These are phyloP conservation scores for Cladobotryum mycophilum DNA, from an alignment of 2,329 filamentous ascomycete species.

Conservation along the genomic window DNA sequence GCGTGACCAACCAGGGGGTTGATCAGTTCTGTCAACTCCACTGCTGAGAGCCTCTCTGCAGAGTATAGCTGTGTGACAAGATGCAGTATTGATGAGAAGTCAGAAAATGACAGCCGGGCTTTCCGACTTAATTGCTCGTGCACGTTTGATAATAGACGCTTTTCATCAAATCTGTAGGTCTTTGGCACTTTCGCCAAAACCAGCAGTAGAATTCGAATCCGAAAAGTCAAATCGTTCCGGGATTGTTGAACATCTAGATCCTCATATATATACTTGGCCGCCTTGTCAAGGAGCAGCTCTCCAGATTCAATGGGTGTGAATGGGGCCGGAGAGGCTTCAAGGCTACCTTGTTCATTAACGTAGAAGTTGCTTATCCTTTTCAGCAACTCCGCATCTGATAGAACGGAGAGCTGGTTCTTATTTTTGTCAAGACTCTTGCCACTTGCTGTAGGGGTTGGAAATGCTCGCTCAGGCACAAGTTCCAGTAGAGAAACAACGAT, in stretches of 20 bases:
- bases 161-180: conserved; percentile 37
- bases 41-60: conserved; percentile 42
- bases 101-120: conserved; percentile 40
- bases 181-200: conserved; percentile 48
- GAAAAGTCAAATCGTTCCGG: conserved; percentile 46
- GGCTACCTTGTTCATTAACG: conserved; percentile 60
- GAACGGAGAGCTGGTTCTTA: conserved; percentile 8
- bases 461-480: conserved; percentile 58
- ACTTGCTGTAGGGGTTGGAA: conserved; percentile 31
- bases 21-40: conserved; percentile 57
- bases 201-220: conserved; percentile 53
- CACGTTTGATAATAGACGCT: conserved; percentile 44
- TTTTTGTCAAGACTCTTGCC: conserved; percentile 11
- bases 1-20: conserved; percentile 62
- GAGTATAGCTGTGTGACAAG: conserved; percentile 52
- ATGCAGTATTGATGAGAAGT: conserved; percentile 53
- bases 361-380: conserved; percentile 62
- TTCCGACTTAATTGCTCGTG: conserved; percentile 38
- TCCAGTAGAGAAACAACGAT: conserved; percentile 54
- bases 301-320: conserved; percentile 50
- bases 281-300: conserved; percentile 59
- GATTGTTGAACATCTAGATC: conserved; percentile 36
- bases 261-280: conserved; percentile 45
- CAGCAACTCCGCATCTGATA: conserved; percentile 45
- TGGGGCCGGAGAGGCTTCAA: conserved; percentile 56